Percentiles rank a stretch among this genome's conserved stretches.
Conservation (phyloP, 2,329 filamentous ascomycete species). For the Fusarium lyarnte region DNA sequence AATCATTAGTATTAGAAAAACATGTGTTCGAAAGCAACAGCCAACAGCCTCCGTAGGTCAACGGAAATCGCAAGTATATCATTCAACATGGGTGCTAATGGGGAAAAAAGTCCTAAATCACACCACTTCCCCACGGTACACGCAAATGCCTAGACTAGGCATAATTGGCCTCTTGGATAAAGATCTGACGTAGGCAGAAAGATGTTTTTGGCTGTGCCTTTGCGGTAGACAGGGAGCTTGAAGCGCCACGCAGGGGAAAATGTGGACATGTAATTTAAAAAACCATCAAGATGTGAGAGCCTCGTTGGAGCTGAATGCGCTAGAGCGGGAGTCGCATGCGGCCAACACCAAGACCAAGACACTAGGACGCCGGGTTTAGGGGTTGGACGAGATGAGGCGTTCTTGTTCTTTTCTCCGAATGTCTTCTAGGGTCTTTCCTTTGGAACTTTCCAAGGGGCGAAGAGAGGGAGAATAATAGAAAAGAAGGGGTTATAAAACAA, state of each 20-base stretch:
- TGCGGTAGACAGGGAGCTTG: conserved; percentile 36
- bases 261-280: conserved; percentile 44
- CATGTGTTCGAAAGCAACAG: conserved; percentile 5
- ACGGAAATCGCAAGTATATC: not conserved
- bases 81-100: not conserved
- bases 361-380: not conserved
- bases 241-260: conserved; percentile 42
- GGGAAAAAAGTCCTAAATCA: conserved; percentile 15
- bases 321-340: conserved; percentile 13
- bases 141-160: conserved; percentile 31
- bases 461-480: not conserved
- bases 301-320: conserved; percentile 6
- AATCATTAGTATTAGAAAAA: conserved; percentile 22
- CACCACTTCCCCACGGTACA: conserved; percentile 7
- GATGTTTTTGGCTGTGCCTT: conserved; percentile 32
- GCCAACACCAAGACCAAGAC: conserved; percentile 10
- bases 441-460: not conserved
- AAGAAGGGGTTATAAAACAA: not conserved
- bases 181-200: conserved; percentile 38
- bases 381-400: not conserved
- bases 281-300: conserved; percentile 2
- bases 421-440: not conserved
- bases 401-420: not conserved
- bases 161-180: conserved; percentile 36
- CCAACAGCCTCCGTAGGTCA: not conserved